phyloP scores from a whole-genome alignment of 2,329 filamentous ascomycete genomes.

The Talaromyces sp. region DNA sequence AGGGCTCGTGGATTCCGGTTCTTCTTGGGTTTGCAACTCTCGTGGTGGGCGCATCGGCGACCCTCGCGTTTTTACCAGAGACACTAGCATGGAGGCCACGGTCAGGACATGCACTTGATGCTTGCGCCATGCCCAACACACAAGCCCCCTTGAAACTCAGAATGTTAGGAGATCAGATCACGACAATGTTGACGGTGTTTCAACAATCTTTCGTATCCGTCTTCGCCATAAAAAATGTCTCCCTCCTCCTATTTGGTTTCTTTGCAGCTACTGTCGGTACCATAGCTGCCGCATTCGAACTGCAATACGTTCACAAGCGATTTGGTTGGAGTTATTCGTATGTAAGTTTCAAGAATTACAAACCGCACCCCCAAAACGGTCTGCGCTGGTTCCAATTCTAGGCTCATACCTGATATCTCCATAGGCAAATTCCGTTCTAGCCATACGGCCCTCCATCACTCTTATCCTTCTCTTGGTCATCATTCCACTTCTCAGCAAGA shows the following conservation, averaged over 20 bases:
- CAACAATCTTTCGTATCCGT: conserved; percentile 1
- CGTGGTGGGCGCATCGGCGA: conserved; percentile 2
- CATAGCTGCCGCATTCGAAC: conserved; percentile 2
- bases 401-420: neutral
- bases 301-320: conserved; percentile 6
- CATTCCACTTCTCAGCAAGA: conserved; percentile 6
- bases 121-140: neutral
- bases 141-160: neutral
- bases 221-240: conserved; percentile 3
- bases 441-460: conserved; percentile 6
- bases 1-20: conserved; percentile 3
- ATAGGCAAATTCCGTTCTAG: conserved; percentile 4
- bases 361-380: neutral
- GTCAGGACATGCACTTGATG: conserved; percentile 4
- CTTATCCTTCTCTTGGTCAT: conserved; percentile 2
- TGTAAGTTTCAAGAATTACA: neutral
- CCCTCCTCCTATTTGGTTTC: conserved; percentile 4
- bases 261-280: conserved; percentile 5
- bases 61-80: conserved; percentile 5
- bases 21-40: conserved; percentile 3
- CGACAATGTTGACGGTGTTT: conserved; percentile 2
- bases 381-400: conserved; percentile 3
- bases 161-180: neutral
- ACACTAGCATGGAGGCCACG: conserved; percentile 2
- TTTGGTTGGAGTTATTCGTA: conserved; percentile 8